Evolutionary conservation across 1,284 basidiomycete genomes (phyloP).

Genomic region (Ustilago curta): DNA sequence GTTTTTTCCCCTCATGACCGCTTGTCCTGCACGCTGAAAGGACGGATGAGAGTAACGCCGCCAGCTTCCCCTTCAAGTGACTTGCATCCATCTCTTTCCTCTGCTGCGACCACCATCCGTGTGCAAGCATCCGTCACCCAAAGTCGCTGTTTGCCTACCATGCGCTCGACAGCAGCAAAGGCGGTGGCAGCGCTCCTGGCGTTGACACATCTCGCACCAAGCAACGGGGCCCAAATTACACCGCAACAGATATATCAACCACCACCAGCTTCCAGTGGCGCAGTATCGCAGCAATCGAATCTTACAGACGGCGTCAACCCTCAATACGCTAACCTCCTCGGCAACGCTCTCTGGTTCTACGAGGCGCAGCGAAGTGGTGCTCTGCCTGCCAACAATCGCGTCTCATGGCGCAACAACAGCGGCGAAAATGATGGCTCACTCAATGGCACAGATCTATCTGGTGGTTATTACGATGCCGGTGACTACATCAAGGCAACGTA

Average conservation of each 20-base stretch:
- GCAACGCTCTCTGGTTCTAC: constrained; percentile 86
- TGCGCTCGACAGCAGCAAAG: constrained; percentile 11
- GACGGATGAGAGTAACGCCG: background rate
- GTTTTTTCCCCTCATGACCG: background rate
- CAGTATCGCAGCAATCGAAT: constrained; percentile 32
- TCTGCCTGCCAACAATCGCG: constrained; percentile 78
- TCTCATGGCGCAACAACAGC: constrained; percentile 87
- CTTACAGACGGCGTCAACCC: constrained; percentile 43
- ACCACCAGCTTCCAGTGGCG: constrained; percentile 27
- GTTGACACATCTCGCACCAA: constrained; percentile 9
- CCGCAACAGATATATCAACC: constrained; percentile 30
- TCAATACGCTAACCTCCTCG: constrained; percentile 84
- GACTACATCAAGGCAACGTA: constrained; percentile 79
- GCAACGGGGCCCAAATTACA: constrained; percentile 32
- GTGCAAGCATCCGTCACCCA: background rate
- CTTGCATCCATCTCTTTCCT: background rate
- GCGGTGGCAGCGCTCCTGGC: constrained; percentile 8
- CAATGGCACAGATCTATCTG: constrained; percentile 79
- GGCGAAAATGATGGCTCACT: constrained; percentile 81
- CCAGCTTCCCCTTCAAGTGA: background rate
- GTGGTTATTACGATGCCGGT: constrained; percentile 90
- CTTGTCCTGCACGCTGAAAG: background rate
- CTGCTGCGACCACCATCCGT: background rate
- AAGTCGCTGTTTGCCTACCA: background rate
- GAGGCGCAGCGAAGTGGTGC: constrained; percentile 87